Base-by-base conservation (phyloP, 371 early-diverging fungal species). In the Rhizopus arrhizus region DNA sequence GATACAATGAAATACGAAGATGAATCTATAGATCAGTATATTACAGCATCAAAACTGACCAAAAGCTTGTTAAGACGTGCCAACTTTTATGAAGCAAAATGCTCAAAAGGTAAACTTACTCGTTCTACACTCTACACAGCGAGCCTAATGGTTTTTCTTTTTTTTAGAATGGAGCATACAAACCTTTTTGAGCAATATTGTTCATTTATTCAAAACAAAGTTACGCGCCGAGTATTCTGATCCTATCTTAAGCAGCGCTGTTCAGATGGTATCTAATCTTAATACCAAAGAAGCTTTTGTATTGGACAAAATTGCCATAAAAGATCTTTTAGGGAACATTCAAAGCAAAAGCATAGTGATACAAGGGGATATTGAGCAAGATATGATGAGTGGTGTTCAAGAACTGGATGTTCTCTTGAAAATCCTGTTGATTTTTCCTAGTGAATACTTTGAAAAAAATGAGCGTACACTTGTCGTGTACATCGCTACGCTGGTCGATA, bases 41-140 rank as follows among this genome's bases (percentile, higher is more conserved):
- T 78, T 32, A 67, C 75, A 34, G 68, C 75, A 6, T 71, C 69
- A 28, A 36, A 59, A 0, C 35, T 83, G 42, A 80, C 69, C 34
- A 65, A 66, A 34, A 58, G 60, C 5, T 51, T 84, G 11, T 56
- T 85, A 4, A 71, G 84, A 45, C 82, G 83, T 0, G 81, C 86
- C 48, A 75, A 80, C 48, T 83, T 85, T 40, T 85, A 85, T 61
- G 86, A 85, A 59, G 77, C 83, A 0, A 64, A 60, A 31, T 75
- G 74, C 47, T 78, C 82, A 11, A 72, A 80, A 59, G 73, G 81
- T 84, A 66, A 58, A 38, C 22, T 31, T 15, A 54, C 56, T 7
- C 40, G 29, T 3, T 22, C 15, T 15, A 60, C 64, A 38, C 53
- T 34, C 4, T 40, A 22, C 22, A 22, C 22, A 54, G 11, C 32